phyloP scores from a whole-genome alignment of 257 asterid genomes.

The Petrea volubilis region DNA sequence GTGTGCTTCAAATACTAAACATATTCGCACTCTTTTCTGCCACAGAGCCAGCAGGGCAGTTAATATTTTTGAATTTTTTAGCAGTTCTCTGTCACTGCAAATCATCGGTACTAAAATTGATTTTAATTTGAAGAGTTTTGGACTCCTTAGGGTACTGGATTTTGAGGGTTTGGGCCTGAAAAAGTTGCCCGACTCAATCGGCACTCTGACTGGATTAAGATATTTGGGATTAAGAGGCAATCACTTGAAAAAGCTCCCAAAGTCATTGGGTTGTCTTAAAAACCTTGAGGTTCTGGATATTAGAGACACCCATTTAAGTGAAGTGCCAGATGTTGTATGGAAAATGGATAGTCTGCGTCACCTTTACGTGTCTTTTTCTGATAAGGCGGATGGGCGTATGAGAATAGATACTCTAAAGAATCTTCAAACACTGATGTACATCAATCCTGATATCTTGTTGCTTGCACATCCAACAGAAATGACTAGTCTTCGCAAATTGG shows the following conservation, averaged over 20 bases:
- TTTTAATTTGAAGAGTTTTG: conserved; percentile 4
- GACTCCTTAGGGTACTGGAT: conserved; percentile 15
- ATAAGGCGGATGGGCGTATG: neutral
- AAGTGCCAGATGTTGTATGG: conserved; percentile 15
- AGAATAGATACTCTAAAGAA: neutral
- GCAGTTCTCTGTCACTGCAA: too few relatives aligned
- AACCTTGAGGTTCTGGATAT: conserved; percentile 20
- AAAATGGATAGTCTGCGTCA: conserved; percentile 8
- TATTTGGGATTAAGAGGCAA: conserved; percentile 18
- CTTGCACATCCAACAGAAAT: neutral
- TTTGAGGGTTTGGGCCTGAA: conserved; percentile 7
- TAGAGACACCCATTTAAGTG: neutral
- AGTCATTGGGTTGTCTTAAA: conserved; percentile 13
- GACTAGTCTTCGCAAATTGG: conserved; percentile 5
- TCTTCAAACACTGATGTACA: conserved; percentile 24
- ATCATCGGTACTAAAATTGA: too few relatives aligned
- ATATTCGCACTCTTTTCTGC: conserved; percentile 15
- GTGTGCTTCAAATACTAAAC: neutral
- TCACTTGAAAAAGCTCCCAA: neutral
- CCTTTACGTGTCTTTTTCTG: neutral
- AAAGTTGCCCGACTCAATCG: conserved; percentile 4
- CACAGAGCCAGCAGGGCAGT: neutral
- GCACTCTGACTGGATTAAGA: conserved; percentile 10
- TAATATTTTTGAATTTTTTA: too few relatives aligned
- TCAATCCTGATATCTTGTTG: neutral